Evolutionary conservation across 2,329 filamentous ascomycete species (phyloP).

Genomic region (Alternaria sp.): DNA sequence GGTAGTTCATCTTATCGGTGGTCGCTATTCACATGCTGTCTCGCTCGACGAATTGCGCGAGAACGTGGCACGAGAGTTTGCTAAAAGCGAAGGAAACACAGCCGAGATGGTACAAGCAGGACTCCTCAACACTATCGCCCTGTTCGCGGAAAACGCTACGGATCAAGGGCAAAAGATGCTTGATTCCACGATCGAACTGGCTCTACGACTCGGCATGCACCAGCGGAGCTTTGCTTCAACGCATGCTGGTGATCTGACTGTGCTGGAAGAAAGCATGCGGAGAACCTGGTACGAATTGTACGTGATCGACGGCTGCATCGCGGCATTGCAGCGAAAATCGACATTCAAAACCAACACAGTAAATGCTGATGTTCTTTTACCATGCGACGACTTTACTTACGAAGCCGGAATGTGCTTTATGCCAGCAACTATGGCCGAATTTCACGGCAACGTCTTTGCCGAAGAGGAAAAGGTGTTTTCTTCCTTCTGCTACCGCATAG

Average conservation of each 20-base stretch:
- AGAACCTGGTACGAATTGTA: slow-evolving; percentile 88
- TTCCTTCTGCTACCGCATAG: slow-evolving; percentile 81
- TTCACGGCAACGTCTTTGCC: slow-evolving; percentile 74
- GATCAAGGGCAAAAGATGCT: slow-evolving; percentile 70
- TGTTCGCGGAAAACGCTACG: slow-evolving; percentile 75
- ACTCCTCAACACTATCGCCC: slow-evolving; percentile 73
- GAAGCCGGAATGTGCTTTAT: slow-evolving; percentile 14
- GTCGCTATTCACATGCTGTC: slow-evolving; percentile 55
- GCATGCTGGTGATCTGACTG: slow-evolving; percentile 66
- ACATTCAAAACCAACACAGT: slow-evolving; percentile 71
- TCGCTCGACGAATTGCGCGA: slow-evolving; percentile 49
- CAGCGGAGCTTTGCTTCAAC: slow-evolving; percentile 67
- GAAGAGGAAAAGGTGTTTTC: slow-evolving; percentile 75
- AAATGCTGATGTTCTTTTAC: slow-evolving; percentile 70
- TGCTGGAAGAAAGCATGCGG: slow-evolving; percentile 79
- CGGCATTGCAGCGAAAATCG: slow-evolving; percentile 73
- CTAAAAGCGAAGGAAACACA: slow-evolving; percentile 15
- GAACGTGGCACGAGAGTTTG: slow-evolving; percentile 12
- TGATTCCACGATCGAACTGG: slow-evolving; percentile 69
- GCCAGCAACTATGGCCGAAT: slow-evolving; percentile 67
- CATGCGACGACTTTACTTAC: slow-evolving; percentile 76
- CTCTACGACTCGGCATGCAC: slow-evolving; percentile 77
- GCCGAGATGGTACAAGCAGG: slow-evolving; percentile 73
- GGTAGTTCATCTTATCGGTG: slow-evolving; percentile 60
- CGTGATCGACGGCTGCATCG: slow-evolving; percentile 78